Evolutionary conservation across 2,329 filamentous ascomycete species (phyloP), one percentile per base, ranked within the genome.

Genomic region (Calonectria pauciramosa): DNA sequence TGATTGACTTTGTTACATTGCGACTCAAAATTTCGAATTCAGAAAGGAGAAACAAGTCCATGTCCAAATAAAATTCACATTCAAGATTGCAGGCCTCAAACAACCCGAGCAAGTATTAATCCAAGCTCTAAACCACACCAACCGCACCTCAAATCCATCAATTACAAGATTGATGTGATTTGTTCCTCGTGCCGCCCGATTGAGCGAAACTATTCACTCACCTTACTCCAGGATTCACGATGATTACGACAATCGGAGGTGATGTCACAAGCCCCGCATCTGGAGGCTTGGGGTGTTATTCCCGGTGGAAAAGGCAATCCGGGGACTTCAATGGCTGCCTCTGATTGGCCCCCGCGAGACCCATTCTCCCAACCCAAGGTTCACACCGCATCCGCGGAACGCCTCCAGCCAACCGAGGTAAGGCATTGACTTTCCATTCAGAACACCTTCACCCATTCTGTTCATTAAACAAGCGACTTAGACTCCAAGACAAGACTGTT

Each of bases 201-300:
- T n/a, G 3, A 5, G 5, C 10, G 1, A 47, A 23, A 47, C n/a
- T 13, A 4, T 1, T 23, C 5, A 13, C 1, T 47, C n/a, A 4
- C n/a, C 23, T 13, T 23, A 23, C 20, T 13, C 9, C 1, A 47
- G 4, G 20, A 3, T 47, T 23, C 20, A 47, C 20, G 9, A 7
- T 23, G 20, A 13, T 13, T 13, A 47, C 3, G 2, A 13, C 44
- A 23, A 13, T 18, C 23, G 2, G 4, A 4, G 41, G 20, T 13
- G 20, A 23, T 47, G 20, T 47, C 44, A 47, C 44, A 13, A 23
- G 8, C 44, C 44, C 44, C 44, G 44, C 44, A 47, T 47, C 44
- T 47, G n/a, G 10, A 23, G 41, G 41, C 20, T 47, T 23, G 44
- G 18, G n/a, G 41, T n/a, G 9, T 47, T 47, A 47, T 47, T 47